Evolutionary conservation across 306 rosid genomes (phyloP).

Genomic region (Gillenia trifoliata): DNA sequence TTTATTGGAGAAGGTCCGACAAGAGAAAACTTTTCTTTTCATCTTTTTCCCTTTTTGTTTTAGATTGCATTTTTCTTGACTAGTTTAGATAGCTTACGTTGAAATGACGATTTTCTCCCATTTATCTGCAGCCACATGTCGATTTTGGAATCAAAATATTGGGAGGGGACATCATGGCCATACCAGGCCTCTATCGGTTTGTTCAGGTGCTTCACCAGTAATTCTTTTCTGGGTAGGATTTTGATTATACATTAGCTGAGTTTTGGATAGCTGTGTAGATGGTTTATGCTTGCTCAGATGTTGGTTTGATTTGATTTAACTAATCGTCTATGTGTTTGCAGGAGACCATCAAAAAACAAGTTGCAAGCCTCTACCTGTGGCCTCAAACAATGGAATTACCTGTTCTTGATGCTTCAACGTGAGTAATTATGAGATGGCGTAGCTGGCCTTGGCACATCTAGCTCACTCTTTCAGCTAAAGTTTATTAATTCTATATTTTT

Average conservation of each 20-base stretch:
- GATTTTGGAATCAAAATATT: conserved; percentile 79
- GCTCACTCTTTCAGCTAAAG: background rate
- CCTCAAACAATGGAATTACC: conserved; percentile 74
- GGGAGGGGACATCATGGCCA: conserved; percentile 91
- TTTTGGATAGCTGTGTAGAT: conserved; percentile 9
- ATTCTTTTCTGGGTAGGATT: conserved; percentile 18
- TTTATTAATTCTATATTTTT: background rate
- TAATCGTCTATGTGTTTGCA: conserved; percentile 30
- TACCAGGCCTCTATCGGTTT: conserved; percentile 77
- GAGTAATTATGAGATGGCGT: conserved; percentile 30
- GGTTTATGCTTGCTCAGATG: background rate
- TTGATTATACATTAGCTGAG: background rate
- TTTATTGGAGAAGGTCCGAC: conserved; percentile 74
- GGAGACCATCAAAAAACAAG: conserved; percentile 71
- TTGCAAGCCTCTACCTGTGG: conserved; percentile 83
- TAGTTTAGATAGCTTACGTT: background rate
- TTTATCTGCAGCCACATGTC: conserved; percentile 65
- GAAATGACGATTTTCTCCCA: background rate
- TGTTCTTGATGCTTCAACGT: conserved; percentile 70
- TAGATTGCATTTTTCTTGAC: background rate
- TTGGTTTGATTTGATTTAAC: conserved; percentile 15
- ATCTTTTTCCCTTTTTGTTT: background rate
- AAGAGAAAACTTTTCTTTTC: background rate
- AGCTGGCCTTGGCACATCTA: background rate
- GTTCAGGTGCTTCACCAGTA: conserved; percentile 70